Evolutionary conservation across 257 asterid genomes (phyloP).

Genomic region (Echites panduratus): DNA sequence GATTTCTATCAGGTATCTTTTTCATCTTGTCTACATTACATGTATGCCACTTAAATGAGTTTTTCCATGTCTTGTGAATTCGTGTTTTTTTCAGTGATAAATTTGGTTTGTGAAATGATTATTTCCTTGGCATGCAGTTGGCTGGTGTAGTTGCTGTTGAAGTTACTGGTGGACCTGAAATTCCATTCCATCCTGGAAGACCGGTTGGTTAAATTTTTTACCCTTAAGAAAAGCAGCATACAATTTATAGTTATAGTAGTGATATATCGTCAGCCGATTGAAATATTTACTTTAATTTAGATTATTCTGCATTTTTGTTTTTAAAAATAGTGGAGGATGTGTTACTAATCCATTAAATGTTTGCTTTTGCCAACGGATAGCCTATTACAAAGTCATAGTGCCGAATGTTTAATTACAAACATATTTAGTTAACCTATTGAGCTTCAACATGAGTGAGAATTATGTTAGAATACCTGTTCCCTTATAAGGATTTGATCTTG

Average conservation of each 20-base stretch:
- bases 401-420: too few species aligned
- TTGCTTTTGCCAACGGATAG: background rate
- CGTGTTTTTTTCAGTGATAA: background rate
- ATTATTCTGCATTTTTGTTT: background rate
- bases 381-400: background rate
- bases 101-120: background rate
- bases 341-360: background rate
- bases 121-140: constrained; percentile 31
- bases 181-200: constrained; percentile 88
- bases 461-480: background rate
- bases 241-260: background rate
- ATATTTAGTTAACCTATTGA: too few species aligned
- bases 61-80: background rate
- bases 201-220: constrained; percentile 33
- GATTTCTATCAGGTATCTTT: constrained; percentile 62
- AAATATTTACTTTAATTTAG: background rate
- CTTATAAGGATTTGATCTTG: background rate
- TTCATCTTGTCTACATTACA: background rate
- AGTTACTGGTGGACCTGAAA: constrained; percentile 89
- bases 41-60: background rate
- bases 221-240: background rate
- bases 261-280: background rate
- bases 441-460: too few species aligned
- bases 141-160: constrained; percentile 96
- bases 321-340: background rate